phyloP scores from a whole-genome alignment of 2,329 filamentous ascomycete species.

The Grosmannia serpens region DNA sequence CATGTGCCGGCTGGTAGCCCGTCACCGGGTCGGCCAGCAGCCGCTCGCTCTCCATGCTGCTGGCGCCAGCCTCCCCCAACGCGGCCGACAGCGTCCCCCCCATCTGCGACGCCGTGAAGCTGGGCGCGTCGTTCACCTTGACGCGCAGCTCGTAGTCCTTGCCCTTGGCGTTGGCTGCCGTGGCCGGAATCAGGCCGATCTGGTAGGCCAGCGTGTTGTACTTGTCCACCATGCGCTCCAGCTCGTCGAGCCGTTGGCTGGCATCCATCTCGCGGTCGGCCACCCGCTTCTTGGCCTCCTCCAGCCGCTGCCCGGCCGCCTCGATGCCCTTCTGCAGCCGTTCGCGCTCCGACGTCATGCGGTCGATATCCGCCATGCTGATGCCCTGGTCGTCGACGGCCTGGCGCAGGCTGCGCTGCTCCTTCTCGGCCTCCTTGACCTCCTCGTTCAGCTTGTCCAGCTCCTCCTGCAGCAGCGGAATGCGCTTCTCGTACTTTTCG shows the following conservation, averaged over 20 bases:
- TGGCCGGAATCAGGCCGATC: slow-evolving; percentile 76
- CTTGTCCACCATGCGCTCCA: slow-evolving; percentile 79
- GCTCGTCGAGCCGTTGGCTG: slow-evolving; percentile 72
- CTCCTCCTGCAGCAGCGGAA: slow-evolving; percentile 74
- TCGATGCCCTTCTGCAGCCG: slow-evolving; percentile 84
- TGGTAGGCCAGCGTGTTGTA: slow-evolving; percentile 96
- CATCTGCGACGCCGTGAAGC: slow-evolving; percentile 37
- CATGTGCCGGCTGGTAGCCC: slow-evolving; percentile 80
- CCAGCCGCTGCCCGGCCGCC: slow-evolving; percentile 59
- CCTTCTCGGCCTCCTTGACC: slow-evolving; percentile 68
- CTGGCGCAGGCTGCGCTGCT: slow-evolving; percentile 67
- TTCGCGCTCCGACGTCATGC: slow-evolving; percentile 93
- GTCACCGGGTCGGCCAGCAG: slow-evolving; percentile 71
- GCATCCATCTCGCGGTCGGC: slow-evolving; percentile 83
- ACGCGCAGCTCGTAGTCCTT: slow-evolving; percentile 75
- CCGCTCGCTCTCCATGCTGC: slow-evolving; percentile 50
- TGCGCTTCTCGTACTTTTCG: slow-evolving; percentile 76
- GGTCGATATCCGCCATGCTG: slow-evolving; percentile 96
- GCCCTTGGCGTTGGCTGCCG: slow-evolving; percentile 76
- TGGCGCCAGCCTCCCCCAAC: slow-evolving; percentile 6
- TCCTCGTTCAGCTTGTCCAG: slow-evolving; percentile 68
- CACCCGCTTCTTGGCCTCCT: slow-evolving; percentile 74
- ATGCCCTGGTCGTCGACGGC: slow-evolving; percentile 88
- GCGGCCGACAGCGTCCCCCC: slow-evolving; percentile 31
- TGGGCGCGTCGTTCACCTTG: slow-evolving; percentile 64